Evolutionary conservation across 1,284 basidiomycete genomes (phyloP).

Genomic region (Apiotrichum laibachii): DNA sequence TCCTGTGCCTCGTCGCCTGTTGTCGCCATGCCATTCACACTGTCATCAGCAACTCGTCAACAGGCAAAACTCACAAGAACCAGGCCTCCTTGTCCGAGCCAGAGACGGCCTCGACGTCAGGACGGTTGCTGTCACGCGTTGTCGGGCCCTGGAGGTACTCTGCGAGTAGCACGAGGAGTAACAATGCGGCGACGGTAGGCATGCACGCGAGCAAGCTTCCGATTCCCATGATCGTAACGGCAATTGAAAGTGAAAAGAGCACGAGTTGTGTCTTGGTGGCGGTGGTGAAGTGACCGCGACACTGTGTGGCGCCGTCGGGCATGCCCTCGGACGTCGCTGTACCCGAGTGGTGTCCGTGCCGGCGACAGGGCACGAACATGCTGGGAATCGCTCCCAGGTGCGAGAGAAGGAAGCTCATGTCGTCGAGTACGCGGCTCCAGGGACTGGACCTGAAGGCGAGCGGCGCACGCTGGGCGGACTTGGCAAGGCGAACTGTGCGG

Average conservation of each 20-base stretch:
- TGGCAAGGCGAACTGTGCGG: neutral
- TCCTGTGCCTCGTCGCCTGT: constrained; percentile 26
- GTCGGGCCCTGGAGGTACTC: constrained; percentile 3
- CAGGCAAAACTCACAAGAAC: constrained; percentile 29
- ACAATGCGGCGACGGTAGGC: neutral
- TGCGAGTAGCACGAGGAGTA: neutral
- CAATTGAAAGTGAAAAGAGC: neutral
- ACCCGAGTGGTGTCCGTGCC: neutral
- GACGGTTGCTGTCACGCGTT: constrained; percentile 3
- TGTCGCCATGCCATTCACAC: constrained; percentile 35
- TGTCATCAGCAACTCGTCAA: constrained; percentile 1
- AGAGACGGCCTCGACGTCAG: neutral
- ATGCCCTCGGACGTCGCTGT: neutral
- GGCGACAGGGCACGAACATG: constrained; percentile 6
- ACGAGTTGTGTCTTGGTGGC: constrained; percentile 1
- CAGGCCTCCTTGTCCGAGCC: constrained; percentile 12
- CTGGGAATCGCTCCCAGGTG: neutral
- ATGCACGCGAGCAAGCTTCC: constrained; percentile 1
- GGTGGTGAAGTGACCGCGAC: constrained; percentile 2
- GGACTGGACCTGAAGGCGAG: neutral
- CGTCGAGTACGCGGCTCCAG: neutral
- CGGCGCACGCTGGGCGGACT: neutral
- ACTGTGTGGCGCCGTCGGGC: neutral
- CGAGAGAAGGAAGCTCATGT: constrained; percentile 1
- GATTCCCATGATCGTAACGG: neutral